phyloP scores from a whole-genome alignment of 495 filamentous ascomycete genomes.

The Neurospora africana region DNA sequence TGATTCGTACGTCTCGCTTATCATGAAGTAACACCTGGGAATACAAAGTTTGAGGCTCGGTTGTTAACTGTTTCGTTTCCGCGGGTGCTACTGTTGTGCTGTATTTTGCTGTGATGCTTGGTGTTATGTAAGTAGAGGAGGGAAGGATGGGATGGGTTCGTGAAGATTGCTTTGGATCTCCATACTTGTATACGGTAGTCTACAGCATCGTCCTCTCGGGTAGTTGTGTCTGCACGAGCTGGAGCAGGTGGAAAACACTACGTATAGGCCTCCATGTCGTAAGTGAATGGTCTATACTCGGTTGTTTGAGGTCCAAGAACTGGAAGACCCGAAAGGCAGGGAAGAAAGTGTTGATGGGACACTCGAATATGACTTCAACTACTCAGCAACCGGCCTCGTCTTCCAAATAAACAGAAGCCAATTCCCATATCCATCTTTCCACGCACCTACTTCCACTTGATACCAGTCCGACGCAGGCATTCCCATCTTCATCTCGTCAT shows the following conservation, averaged over 20 bases:
- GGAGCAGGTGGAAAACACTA: background rate
- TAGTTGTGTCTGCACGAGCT: background rate
- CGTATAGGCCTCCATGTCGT: background rate
- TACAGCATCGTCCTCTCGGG: background rate
- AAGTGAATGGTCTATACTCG: background rate
- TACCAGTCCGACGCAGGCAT: background rate
- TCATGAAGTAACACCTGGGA: background rate
- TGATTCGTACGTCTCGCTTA: background rate
- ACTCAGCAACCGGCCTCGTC: too few relatives aligned
- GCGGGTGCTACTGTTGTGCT: background rate
- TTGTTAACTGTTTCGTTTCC: background rate
- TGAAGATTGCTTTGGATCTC: background rate
- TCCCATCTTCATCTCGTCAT: background rate
- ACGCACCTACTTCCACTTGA: background rate
- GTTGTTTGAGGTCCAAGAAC: background rate
- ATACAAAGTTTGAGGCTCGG: background rate
- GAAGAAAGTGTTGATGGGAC: background rate
- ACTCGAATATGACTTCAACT: background rate
- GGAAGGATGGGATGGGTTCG: background rate
- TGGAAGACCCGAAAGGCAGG: background rate
- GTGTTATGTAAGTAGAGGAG: background rate
- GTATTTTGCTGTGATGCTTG: background rate
- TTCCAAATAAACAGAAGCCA: background rate
- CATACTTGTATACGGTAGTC: too few relatives aligned
- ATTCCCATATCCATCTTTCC: background rate